Evolutionary conservation across 129 eudicot species (phyloP), one percentile per base, ranked within the genome.

Genomic region (Apium graveolens): DNA sequence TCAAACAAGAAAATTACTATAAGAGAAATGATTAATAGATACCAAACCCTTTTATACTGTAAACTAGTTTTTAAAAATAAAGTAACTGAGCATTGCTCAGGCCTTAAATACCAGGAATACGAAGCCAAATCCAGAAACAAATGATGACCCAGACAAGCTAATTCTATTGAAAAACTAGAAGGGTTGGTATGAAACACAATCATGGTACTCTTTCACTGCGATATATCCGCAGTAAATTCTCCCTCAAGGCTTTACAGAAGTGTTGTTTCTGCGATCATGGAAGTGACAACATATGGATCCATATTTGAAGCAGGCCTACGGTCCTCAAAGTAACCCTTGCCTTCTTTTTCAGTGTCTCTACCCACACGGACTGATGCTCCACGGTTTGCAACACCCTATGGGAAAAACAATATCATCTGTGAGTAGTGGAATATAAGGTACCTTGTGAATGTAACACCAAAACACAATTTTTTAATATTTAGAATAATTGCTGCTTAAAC

Each of bases 241-340:
- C 57, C 39, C 48, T 79, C 76, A 78, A 37, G 79, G 75, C 21
- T 73, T 84, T 80, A 79, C 77, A 93, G 86, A 75, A 93, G 39
- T 45, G 98, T 93, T 45, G 97, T 93, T 72, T 89, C 97, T 34
- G 98, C 97, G 13, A 93, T 87, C 98, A 93, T 93, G 18, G 98
- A 83, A 5, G 98, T 93, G 48, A 93, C 98, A 9, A 87, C 83
- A 29, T 93, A 93, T 0, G 98, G 98, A 76, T 93, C 98, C 98
- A 93, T 93, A 81, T 93, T 93, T 2, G 98, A 93, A 11, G 98
- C 95, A 0, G 98, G 98, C 88, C 98, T 87, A 74, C 98, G 87
- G 86, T 93, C 98, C 95, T 93, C 98, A 42, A 93, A 93, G 77
- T 93, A 93, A 14, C 97, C 97, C 48, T 89, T 91, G 34, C 97